Conservation (phyloP, 2,329 filamentous ascomycete genomes). For the Capronia coronata region DNA sequence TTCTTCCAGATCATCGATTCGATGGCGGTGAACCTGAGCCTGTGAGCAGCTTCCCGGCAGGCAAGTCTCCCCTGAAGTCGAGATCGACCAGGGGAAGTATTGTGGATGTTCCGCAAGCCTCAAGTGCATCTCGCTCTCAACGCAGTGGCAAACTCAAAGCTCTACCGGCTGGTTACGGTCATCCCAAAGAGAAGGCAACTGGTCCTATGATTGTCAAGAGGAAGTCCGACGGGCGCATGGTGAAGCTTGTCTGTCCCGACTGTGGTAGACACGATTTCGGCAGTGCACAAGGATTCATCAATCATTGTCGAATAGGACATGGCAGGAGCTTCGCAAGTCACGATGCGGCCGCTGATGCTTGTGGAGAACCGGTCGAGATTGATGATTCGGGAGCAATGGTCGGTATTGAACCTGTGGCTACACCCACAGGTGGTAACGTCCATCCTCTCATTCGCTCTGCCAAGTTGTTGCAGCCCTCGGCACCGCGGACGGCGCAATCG, state of each 20-base stretch:
- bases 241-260: constrained; percentile 84
- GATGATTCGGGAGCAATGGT: constrained; percentile 51
- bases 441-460: constrained; percentile 58
- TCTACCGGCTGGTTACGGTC: constrained; percentile 62
- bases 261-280: constrained; percentile 88
- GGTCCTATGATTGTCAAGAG: constrained; percentile 80
- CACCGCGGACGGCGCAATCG: constrained; percentile 7
- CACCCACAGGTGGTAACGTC: constrained; percentile 45
- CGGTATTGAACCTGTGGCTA: constrained; percentile 31
- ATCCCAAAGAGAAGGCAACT: constrained; percentile 66
- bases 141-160: constrained; percentile 58
- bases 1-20: constrained; percentile 81
- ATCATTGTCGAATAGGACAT: constrained; percentile 95
- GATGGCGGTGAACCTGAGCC: constrained; percentile 54
- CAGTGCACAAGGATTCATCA: constrained; percentile 98
- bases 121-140: constrained; percentile 53
- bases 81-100: constrained; percentile 73
- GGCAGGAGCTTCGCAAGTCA: constrained; percentile 91
- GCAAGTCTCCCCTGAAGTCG: constrained; percentile 55
- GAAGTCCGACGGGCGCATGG: constrained; percentile 70
- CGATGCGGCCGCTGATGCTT: constrained; percentile 83
- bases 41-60: constrained; percentile 12
- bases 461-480: constrained; percentile 37
- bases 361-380: constrained; percentile 73
- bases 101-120: constrained; percentile 46